Evolutionary conservation across 495 filamentous ascomycete species (phyloP), one percentile per base, ranked within the genome.

Genomic region (Penicillium tannophilum): DNA sequence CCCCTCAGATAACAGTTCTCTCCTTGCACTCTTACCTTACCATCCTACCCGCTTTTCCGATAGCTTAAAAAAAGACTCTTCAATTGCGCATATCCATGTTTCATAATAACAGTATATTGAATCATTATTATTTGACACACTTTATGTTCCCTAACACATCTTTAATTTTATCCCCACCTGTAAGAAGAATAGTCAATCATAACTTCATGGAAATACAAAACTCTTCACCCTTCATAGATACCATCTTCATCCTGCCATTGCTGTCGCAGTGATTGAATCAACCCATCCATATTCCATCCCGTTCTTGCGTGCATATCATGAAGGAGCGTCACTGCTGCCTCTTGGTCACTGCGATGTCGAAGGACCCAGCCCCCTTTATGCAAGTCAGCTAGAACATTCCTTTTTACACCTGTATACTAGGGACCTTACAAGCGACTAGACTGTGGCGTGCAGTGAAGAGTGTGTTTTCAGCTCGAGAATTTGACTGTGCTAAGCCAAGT

Each of bases 361-460:
- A 73, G 60, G 24, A 69, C 58, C 68, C 70, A 71, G 4, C 70
- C 68, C 68, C 66, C 70, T 71, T 11, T 17, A 46, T 2, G 10
- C 20, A 20, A 3, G 17, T 64, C 16, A 64, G 41, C 35, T 46
- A 11, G 33, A 36, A 11, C 14, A 35, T n/a, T 33, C 41, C 41
- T 24, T n/a, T 33, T 35, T 42, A 5, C 5, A 12, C 12, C 47
- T 31, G 20, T 7, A 39, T 31, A 42, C 14, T 36, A 35, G 16
- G 11, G n/a, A 45, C 49, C 65, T 59, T 55, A 71, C 65, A 72
- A 6, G 70, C 60, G 3, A 71, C 65, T 28, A 71, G 50, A 56
- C 68, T 69, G 42, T 72, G 68, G 8, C 68, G 60, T 47, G 70
- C 70, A 36, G 68, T 73, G 16, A 71, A 73, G 2, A 69, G 53